Conservation (phyloP, 331 rosid genomes). For the Rosa hybrid region DNA sequence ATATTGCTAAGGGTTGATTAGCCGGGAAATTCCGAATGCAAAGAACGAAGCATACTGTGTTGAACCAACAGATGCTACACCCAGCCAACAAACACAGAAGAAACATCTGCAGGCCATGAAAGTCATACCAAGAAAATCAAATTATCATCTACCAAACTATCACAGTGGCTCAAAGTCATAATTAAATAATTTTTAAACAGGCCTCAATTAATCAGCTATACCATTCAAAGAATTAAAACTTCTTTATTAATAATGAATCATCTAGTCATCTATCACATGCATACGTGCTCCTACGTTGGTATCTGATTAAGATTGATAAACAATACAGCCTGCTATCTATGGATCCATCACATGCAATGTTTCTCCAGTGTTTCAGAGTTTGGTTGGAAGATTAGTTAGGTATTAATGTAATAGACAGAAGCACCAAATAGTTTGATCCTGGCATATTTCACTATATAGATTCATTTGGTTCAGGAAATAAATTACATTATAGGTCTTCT, state of each 20-base stretch:
- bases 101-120: slow-evolving; percentile 53
- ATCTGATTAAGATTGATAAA: neutral
- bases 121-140: neutral
- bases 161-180: neutral
- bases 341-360: slow-evolving; percentile 7
- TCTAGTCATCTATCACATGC: slow-evolving; percentile 1
- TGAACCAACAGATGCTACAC: slow-evolving; percentile 99
- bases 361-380: neutral
- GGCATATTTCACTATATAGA: neutral
- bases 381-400: slow-evolving; percentile 3
- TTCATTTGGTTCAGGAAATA: neutral
- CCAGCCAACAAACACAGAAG: slow-evolving; percentile 73
- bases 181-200: neutral
- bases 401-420: neutral
- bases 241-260: neutral
- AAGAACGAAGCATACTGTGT: slow-evolving; percentile 92
- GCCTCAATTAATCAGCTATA: neutral
- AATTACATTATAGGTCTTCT: neutral
- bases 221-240: neutral
- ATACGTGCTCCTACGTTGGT: neutral
- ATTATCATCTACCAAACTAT: neutral
- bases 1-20: slow-evolving; percentile 75
- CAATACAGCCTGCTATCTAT: neutral
- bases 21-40: slow-evolving; percentile 87
- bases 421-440: neutral